Evolutionary conservation across 495 filamentous ascomycete species (phyloP).

Genomic region (Patellaria atrata): DNA sequence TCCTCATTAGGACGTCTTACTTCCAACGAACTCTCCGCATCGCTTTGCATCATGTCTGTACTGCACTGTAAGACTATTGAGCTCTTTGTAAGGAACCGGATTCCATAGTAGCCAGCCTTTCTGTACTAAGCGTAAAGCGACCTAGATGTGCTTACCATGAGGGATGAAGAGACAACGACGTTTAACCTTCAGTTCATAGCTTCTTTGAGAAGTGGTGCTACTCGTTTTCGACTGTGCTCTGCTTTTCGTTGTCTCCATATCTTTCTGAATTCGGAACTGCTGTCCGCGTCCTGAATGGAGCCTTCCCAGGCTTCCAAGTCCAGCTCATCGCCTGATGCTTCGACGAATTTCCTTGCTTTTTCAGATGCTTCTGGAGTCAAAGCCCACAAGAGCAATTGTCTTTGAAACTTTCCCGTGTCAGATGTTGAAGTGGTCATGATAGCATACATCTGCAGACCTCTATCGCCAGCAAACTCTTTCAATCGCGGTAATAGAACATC

Average conservation of each 20-base stretch:
- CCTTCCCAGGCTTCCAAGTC: conserved; percentile 40
- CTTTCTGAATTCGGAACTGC: conserved; percentile 13
- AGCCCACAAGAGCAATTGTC: conserved; percentile 65
- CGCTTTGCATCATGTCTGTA: too few species aligned
- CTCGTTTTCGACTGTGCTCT: conserved; percentile 69
- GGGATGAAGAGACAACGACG: too few species aligned
- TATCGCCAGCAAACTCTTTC: conserved; percentile 39
- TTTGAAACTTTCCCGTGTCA: conserved; percentile 39
- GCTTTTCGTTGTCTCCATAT: conserved; percentile 45
- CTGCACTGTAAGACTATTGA: too few species aligned
- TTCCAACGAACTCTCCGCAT: too few species aligned
- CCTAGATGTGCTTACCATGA: too few species aligned
- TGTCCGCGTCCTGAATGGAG: conserved; percentile 1
- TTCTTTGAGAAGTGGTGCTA: conserved; percentile 67
- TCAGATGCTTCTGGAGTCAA: conserved; percentile 30
- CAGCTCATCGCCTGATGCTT: conserved; percentile 33
- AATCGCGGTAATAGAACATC: conserved; percentile 36
- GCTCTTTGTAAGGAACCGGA: too few species aligned
- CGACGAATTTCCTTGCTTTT: conserved; percentile 40
- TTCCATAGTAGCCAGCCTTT: too few species aligned
- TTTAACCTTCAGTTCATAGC: conserved; percentile 38
- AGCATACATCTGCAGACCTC: conserved; percentile 47
- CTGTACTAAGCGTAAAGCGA: too few species aligned
- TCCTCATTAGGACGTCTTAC: too few species aligned
- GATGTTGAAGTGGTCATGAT: conserved; percentile 62